Evolutionary conservation across 2,329 filamentous ascomycete species (phyloP).

Genomic region (Tothia fuscella): DNA sequence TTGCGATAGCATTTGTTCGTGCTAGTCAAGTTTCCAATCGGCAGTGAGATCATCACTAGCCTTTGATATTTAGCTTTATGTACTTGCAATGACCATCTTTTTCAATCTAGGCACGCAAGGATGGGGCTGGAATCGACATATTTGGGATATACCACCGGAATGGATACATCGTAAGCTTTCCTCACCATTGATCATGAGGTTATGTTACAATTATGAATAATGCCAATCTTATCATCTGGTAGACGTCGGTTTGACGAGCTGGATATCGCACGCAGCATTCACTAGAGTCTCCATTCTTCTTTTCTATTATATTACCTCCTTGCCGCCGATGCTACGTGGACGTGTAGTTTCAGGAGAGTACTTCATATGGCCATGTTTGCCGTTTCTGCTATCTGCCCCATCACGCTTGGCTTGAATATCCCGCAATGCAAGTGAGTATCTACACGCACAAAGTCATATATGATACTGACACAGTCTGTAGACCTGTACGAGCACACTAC

Average conservation of each 20-base stretch:
- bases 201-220: background rate
- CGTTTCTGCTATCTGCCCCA: background rate
- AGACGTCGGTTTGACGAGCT: background rate
- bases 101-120: background rate
- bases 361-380: background rate
- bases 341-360: background rate
- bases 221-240: constrained; percentile 12
- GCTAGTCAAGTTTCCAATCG: background rate
- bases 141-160: background rate
- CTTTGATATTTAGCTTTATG: too few relatives aligned
- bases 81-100: background rate
- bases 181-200: background rate
- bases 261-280: background rate
- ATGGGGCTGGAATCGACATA: background rate
- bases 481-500: too few relatives aligned
- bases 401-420: background rate
- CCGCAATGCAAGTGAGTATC: background rate
- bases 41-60: background rate
- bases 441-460: background rate
- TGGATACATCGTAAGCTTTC: background rate
- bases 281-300: background rate
- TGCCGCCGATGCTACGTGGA: background rate
- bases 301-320: background rate
- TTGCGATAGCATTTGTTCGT: background rate
- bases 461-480: background rate